phyloP scores from a whole-genome alignment of 2,329 filamentous ascomycete species.

The Cercospora beticola region DNA sequence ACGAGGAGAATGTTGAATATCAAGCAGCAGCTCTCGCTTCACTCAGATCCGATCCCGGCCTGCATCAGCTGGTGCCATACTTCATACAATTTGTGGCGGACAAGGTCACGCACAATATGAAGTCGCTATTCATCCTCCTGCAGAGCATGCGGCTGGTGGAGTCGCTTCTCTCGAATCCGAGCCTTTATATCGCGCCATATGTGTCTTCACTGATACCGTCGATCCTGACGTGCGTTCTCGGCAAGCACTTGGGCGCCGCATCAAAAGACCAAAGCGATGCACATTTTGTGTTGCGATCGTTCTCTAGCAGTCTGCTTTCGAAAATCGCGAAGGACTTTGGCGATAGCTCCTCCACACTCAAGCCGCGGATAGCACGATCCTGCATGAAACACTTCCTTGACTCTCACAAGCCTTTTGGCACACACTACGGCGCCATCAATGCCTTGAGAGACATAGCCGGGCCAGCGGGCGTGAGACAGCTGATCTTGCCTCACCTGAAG shows the following conservation, averaged over 20 bases:
- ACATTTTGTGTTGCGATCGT: slow-evolving; percentile 79
- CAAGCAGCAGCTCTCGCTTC: slow-evolving; percentile 82
- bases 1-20: slow-evolving; percentile 83
- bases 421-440: slow-evolving; percentile 84
- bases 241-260: slow-evolving; percentile 69
- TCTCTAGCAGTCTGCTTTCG: slow-evolving; percentile 78
- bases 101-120: slow-evolving; percentile 90
- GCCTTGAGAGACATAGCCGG: slow-evolving; percentile 78
- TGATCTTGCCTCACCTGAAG: slow-evolving; percentile 66
- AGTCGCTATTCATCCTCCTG: slow-evolving; percentile 82
- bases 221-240: slow-evolving; percentile 86
- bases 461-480: slow-evolving; percentile 60
- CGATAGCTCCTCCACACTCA: slow-evolving; percentile 75
- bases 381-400: slow-evolving; percentile 92
- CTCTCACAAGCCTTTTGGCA: slow-evolving; percentile 74
- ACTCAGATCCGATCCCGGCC: slow-evolving; percentile 81
- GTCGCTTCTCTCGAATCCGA: slow-evolving; percentile 78
- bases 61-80: slow-evolving; percentile 94
- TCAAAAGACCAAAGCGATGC: slow-evolving; percentile 51
- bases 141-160: slow-evolving; percentile 91
- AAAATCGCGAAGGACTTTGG: slow-evolving; percentile 80
- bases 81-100: slow-evolving; percentile 95
- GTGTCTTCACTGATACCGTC: slow-evolving; percentile 74
- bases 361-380: slow-evolving; percentile 85
- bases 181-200: slow-evolving; percentile 72